Conservation (phyloP, 129 eudicot genomes). For the Helichrysum umbraculigerum region DNA sequence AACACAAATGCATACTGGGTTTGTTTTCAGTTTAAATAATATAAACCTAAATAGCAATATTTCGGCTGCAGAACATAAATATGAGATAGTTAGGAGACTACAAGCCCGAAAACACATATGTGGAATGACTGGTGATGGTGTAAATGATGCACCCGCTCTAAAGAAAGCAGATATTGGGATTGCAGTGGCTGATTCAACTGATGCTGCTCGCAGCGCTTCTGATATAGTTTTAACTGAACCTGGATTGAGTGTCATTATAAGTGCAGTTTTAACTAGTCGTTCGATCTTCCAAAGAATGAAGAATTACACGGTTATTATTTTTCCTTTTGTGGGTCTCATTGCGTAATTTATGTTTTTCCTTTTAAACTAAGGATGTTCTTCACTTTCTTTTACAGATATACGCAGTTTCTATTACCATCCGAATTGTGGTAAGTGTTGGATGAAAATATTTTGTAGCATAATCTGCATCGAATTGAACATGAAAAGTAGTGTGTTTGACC, state of each 20-base stretch:
- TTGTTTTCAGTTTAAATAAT: neutral
- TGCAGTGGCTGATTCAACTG: slow-evolving; percentile 86
- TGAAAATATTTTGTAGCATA: neutral
- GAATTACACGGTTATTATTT: slow-evolving; percentile 66
- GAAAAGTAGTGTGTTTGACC: slow-evolving; percentile 26
- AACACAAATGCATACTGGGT: neutral
- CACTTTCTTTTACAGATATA: slow-evolving; percentile 58
- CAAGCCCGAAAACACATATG: slow-evolving; percentile 77
- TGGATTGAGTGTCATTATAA: slow-evolving; percentile 84
- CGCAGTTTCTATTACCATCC: slow-evolving; percentile 94
- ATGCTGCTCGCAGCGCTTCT: slow-evolving; percentile 93
- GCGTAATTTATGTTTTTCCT: neutral
- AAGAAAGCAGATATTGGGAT: slow-evolving; percentile 88
- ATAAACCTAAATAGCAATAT: neutral
- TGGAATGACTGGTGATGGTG: slow-evolving; percentile 98
- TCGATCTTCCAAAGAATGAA: slow-evolving; percentile 91
- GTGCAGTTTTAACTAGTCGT: slow-evolving; percentile 92
- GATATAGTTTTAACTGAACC: slow-evolving; percentile 92
- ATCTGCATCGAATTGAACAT: neutral
- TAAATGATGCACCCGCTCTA: slow-evolving; percentile 86
- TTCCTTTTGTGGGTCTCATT: neutral
- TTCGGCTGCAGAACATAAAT: slow-evolving; percentile 63
- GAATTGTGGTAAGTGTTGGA: slow-evolving; percentile 75
- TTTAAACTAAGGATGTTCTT: neutral
- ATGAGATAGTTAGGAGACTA: slow-evolving; percentile 76